Evolutionary conservation across 129 eudicot species (phyloP), one percentile per base, ranked within the genome.

Genomic region (Lonicera japonica): DNA sequence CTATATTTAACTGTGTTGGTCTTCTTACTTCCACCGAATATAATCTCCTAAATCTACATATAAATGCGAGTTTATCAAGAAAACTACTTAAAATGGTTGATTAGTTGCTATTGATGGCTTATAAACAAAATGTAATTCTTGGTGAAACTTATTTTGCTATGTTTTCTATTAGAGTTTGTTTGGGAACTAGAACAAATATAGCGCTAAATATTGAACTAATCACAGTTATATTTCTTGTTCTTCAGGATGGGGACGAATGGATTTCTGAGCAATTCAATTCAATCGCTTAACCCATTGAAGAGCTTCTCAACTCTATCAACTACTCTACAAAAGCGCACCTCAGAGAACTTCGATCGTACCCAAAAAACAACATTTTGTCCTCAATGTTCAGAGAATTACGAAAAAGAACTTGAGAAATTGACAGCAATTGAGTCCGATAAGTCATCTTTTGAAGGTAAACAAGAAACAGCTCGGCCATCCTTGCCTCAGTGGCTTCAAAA

Each of bases 401-500:
- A 83, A 64, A 77, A 74, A 66, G 99, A 94, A 61, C 61, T 80
- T 4, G 83, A 70, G 12, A 80, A 67, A 58, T 69, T 94, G 2
- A 64, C 29, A 11, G 77, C 77, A 14, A 58, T 56, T 59, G 91
- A 78, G 21, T 22, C 52, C 0, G 96, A 85, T 46, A 85, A 83
- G 57, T 67, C 85, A 7, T 52, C 69, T 0, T 80, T 82, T 8
- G 87, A 82, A 57, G 72, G 54, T 60, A 82, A 73, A 55, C 73
- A 74, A 0, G 83, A 73, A 23, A 60, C 75, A 5, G 24, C 64
- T 68, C 62, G 29, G 34, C 79, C 71, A 36, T 65, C 68, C 47
- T 66, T 94, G 77, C 99, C 99, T 11, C 92, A 62, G 63, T 94
- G 99, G 99, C 64, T 94, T 80, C 92, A 88, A 67, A 94, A 70